Conservation (phyloP, 1,284 basidiomycete species). For the Spongispora temasekensis region DNA sequence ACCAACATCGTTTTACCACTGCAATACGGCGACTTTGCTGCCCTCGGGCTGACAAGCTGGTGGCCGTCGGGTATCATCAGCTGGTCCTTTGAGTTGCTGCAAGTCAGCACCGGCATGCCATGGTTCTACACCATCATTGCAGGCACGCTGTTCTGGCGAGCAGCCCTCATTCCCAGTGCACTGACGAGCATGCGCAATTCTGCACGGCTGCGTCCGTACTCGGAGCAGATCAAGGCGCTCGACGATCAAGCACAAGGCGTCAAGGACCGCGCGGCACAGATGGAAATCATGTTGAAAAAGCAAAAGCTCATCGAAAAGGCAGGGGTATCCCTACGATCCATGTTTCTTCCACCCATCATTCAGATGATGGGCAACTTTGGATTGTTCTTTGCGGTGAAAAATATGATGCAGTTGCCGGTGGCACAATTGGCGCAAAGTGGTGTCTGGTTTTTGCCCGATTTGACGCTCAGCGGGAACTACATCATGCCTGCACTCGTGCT, state of each 20-base stretch:
- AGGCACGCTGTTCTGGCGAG: conserved; percentile 70
- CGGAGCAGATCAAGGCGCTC: conserved; percentile 56
- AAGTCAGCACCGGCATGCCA: conserved; percentile 74
- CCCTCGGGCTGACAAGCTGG: conserved; percentile 69
- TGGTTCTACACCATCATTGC: conserved; percentile 87
- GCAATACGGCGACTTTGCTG: conserved; percentile 78
- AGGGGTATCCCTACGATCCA: conserved; percentile 63
- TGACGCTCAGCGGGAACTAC: conserved; percentile 82
- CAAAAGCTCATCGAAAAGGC: conserved; percentile 68
- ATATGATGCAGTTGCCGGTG: conserved; percentile 71
- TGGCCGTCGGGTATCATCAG: conserved; percentile 59
- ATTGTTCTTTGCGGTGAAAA: conserved; percentile 83
- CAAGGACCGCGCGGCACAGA: conserved; percentile 46
- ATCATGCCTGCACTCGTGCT: conserved; percentile 72
- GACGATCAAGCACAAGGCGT: conserved; percentile 48
- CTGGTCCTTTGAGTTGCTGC: conserved; percentile 75
- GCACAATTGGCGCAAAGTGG: conserved; percentile 80
- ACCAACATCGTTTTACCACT: conserved; percentile 46
- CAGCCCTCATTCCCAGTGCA: conserved; percentile 70
- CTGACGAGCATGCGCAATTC: conserved; percentile 68
- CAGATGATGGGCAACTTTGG: conserved; percentile 84
- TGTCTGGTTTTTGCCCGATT: conserved; percentile 72
- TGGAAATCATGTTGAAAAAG: conserved; percentile 59
- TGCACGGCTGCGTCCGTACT: conserved; percentile 68
- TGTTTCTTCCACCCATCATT: conserved; percentile 61